Conservation (phyloP, 2,329 filamentous ascomycete genomes). For the Incumbomyces delicatus region DNA sequence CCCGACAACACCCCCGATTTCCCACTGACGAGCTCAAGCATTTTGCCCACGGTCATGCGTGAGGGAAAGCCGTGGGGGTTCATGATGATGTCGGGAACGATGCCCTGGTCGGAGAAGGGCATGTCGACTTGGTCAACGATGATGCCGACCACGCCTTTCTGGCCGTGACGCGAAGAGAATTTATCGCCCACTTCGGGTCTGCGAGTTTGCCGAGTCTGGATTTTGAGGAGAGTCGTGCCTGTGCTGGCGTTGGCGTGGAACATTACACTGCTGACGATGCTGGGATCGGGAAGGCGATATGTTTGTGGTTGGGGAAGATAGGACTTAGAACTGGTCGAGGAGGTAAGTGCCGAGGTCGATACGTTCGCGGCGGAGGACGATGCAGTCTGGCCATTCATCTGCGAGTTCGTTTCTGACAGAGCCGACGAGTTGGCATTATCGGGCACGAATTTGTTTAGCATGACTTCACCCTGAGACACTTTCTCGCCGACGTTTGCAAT, state of each 20-base stretch:
- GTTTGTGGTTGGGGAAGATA: conserved; percentile 39
- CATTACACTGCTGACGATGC: conserved; percentile 95
- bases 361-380: not conserved
- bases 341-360: conserved; percentile 15
- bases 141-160: conserved; percentile 95
- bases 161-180: conserved; percentile 95
- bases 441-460: conserved; percentile 82
- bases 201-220: conserved; percentile 91
- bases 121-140: conserved; percentile 95
- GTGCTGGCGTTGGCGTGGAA: conserved; percentile 71
- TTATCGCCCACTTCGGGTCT: conserved; percentile 95
- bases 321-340: conserved; percentile 21
- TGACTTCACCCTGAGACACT: conserved; percentile 69
- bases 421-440: conserved; percentile 65
- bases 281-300: conserved; percentile 74
- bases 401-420: conserved; percentile 55
- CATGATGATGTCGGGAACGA: conserved; percentile 99
- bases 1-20: conserved; percentile 86
- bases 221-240: conserved; percentile 79
- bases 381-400: conserved; percentile 23
- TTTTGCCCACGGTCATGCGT: conserved; percentile 97
- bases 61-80: conserved; percentile 99
- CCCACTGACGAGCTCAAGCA: conserved; percentile 87
- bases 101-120: conserved; percentile 83
- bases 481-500: conserved; percentile 76